phyloP scores from a whole-genome alignment of 1,139 yeast genomes.

The Blastobotrys buckinghamii region DNA sequence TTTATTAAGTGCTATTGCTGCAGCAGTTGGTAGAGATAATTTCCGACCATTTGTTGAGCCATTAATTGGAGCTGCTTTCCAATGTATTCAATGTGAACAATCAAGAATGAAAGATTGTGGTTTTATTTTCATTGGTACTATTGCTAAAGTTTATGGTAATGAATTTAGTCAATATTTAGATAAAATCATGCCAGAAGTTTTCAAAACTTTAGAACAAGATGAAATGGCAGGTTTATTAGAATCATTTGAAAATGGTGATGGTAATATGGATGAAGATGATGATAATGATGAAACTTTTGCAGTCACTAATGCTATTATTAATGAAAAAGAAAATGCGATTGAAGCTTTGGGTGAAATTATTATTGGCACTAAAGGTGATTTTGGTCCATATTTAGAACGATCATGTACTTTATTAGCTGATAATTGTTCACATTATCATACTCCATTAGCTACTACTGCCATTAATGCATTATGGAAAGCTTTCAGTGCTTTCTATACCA shows the following conservation, averaged over 20 bases:
- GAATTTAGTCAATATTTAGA: conserved; percentile 85
- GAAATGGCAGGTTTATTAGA: conserved; percentile 34
- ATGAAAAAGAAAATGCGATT: conserved; percentile 95
- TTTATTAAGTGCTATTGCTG: conserved; percentile 89
- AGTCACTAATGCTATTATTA: conserved; percentile 90
- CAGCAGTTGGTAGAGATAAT: conserved; percentile 90
- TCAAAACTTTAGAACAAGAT: conserved; percentile 74
- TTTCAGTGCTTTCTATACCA: conserved; percentile 60
- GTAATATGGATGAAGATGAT: conserved; percentile 25
- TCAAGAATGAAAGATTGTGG: conserved; percentile 92
- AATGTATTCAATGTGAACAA: conserved; percentile 69
- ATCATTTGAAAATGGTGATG: conserved; percentile 21
- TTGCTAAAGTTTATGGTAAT: conserved; percentile 91
- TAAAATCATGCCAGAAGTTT: conserved; percentile 75
- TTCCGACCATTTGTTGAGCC: conserved; percentile 85
- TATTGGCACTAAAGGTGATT: conserved; percentile 72
- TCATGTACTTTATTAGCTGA: conserved; percentile 60
- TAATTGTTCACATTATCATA: conserved; percentile 76
- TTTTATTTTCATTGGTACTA: conserved; percentile 86
- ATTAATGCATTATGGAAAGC: conserved; percentile 78
- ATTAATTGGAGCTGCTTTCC: conserved; percentile 81
- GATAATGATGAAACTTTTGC: conserved; percentile 54
- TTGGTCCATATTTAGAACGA: conserved; percentile 71
- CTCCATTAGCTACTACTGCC: conserved; percentile 86
- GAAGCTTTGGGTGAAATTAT: conserved; percentile 90